Conservation (phyloP, 2,329 filamentous ascomycete species). For the Claviceps fusiformis region DNA sequence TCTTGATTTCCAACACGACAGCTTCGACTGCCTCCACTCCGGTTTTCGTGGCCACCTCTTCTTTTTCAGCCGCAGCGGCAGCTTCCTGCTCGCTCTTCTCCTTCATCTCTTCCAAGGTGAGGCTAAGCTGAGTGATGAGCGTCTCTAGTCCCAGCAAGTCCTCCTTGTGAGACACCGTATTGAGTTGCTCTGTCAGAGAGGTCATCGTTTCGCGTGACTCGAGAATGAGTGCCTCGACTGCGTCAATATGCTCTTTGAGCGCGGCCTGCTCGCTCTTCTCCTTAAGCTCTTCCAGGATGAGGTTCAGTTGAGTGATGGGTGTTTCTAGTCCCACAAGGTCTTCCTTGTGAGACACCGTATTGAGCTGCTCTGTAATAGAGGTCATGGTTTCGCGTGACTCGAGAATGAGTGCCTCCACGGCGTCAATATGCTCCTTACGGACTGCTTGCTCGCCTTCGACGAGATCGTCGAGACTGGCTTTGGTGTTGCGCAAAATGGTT, state of each 20-base stretch:
- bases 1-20: slow-evolving; percentile 74
- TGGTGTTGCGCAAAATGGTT: slow-evolving; percentile 78
- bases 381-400: slow-evolving; percentile 64
- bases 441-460: slow-evolving; percentile 61
- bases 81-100: slow-evolving; percentile 36
- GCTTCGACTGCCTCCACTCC: slow-evolving; percentile 73
- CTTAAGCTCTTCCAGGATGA: slow-evolving; percentile 62
- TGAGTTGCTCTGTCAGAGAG: slow-evolving; percentile 51
- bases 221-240: slow-evolving; percentile 51
- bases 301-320: slow-evolving; percentile 64
- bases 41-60: slow-evolving; percentile 60
- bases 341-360: slow-evolving; percentile 60
- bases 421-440: slow-evolving; percentile 49
- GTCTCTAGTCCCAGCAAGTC: slow-evolving; percentile 69
- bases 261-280: slow-evolving; percentile 44
- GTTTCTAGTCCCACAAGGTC: slow-evolving; percentile 67
- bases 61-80: slow-evolving; percentile 25
- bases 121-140: slow-evolving; percentile 64
- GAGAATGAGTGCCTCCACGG: slow-evolving; percentile 51
- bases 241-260: slow-evolving; percentile 49
- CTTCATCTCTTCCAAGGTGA: slow-evolving; percentile 62
- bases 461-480: slow-evolving; percentile 69
- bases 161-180: slow-evolving; percentile 59
- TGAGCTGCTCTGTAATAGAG: slow-evolving; percentile 51
- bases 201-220: slow-evolving; percentile 64